phyloP scores from a whole-genome alignment of 352 stramenopile genomes.

The Phytophthora pinifolia region DNA sequence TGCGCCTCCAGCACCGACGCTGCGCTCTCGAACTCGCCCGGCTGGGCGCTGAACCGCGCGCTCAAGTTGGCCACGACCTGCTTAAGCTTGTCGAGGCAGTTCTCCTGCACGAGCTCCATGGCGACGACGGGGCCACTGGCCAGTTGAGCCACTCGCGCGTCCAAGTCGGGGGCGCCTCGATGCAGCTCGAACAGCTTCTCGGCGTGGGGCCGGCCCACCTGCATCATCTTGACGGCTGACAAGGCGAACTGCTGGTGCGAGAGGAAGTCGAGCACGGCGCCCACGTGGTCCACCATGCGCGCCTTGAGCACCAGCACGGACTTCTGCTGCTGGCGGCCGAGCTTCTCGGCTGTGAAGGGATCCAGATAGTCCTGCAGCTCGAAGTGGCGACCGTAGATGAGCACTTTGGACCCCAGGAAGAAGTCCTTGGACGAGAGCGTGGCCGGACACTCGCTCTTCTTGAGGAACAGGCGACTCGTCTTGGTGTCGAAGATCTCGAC shows the following conservation, averaged over 20 bases:
- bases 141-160: conserved; percentile 40
- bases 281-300: conserved; percentile 49
- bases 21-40: conserved; percentile 54
- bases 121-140: conserved; percentile 44
- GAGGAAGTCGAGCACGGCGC: conserved; percentile 54
- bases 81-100: conserved; percentile 68
- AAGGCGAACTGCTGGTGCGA: conserved; percentile 72
- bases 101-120: conserved; percentile 77
- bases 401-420: conserved; percentile 77
- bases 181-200: conserved; percentile 61
- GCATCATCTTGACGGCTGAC: conserved; percentile 80
- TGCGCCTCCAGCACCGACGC: conserved; percentile 54
- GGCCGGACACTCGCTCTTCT: conserved; percentile 83
- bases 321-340: conserved; percentile 72
- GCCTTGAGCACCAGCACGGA: conserved; percentile 68
- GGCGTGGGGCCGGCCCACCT: conserved; percentile 42
- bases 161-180: conserved; percentile 33
- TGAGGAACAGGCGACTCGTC: conserved; percentile 89
- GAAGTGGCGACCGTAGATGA: conserved; percentile 81
- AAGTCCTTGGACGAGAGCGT: conserved; percentile 77
- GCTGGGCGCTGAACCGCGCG: conserved; percentile 42
- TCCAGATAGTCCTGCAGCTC: conserved; percentile 88
- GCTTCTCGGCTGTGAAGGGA: conserved; percentile 62
- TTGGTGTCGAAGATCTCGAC: conserved; percentile 91
- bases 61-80: conserved; percentile 46